Evolutionary conservation across 2,329 filamentous ascomycete genomes (phyloP), one percentile per base, ranked within the genome.

Genomic region (Chaetomium globosum): DNA sequence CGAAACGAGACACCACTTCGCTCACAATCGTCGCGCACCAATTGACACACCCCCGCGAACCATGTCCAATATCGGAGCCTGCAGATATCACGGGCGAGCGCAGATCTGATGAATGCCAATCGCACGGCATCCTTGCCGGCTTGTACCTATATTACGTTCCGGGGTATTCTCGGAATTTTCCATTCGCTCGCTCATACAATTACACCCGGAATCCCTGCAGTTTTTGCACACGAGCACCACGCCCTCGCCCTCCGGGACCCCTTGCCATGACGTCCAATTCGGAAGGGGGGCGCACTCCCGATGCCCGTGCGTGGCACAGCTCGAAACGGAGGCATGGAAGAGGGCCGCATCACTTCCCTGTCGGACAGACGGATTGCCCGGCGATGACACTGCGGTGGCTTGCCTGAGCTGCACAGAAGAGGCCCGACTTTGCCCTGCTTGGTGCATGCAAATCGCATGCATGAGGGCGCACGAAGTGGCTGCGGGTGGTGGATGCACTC

Each of bases 121-220:
- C 61, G 46, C 51, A 57, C 57, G 51, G 59, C 56, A 67, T 63
- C 56, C n/a, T 30, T 36, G 28, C 5, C 33, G 21, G 23, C n/a
- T n/a, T 46, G 28, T 49, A 26, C 61, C 39, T 53, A 68, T 61
- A 55, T 59, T 51, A 56, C 49, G 21, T 51, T 21, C 39, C 72
- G 70, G 72, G 60, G 67, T 63, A 72, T 73, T 73, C 69, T 73
- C 71, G 72, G 72, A 73, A 71, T 72, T 71, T 71, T 33, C 61
- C 68, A 63, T 59, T 59, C 58, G 61, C 61, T 26, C 61, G 61
- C 61, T 26, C 61, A 51, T 60, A 65, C 58, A 62, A 64, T 49
- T 57, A 65, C 51, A 65, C 48, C 64, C 60, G 56, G 49, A 21
- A 10, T 48, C 59, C 43, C 61, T 67, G 52, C 59, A 58, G 19